Conservation (phyloP, 805 yeast genomes). For the Clavispora santaluciae region DNA sequence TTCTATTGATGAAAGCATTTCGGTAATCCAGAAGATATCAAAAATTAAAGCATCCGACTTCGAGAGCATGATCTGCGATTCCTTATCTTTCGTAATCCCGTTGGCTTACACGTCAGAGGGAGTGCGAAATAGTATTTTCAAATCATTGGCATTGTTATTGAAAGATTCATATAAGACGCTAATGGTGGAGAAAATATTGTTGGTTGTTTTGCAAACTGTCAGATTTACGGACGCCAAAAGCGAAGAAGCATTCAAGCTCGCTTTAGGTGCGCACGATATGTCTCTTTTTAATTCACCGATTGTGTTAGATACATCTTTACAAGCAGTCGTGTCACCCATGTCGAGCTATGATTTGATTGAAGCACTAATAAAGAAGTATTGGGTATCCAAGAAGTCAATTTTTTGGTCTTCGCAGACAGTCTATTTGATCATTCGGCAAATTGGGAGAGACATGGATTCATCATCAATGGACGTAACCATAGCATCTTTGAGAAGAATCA, state of each 20-base stretch:
- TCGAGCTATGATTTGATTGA: constrained; percentile 24
- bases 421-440: constrained; percentile 35
- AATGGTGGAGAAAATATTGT: constrained; percentile 19
- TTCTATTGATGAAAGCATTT: background rate
- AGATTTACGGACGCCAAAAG: constrained; percentile 36
- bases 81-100: constrained; percentile 39
- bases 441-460: constrained; percentile 2
- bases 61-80: constrained; percentile 22
- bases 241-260: constrained; percentile 12
- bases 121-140: constrained; percentile 27
- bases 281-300: background rate
- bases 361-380: constrained; percentile 21
- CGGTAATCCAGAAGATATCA: constrained; percentile 11
- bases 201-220: constrained; percentile 36
- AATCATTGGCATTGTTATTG: constrained; percentile 9
- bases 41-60: constrained; percentile 10
- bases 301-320: background rate
- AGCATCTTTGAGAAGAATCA: constrained; percentile 31
- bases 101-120: constrained; percentile 41
- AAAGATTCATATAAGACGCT: constrained; percentile 19
- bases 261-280: background rate
- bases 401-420: constrained; percentile 34
- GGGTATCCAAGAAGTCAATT: constrained; percentile 2
- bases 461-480: constrained; percentile 14
- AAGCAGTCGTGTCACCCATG: constrained; percentile 16